A percentile compares a stretch with the other conserved stretches of the same genome.
Evolutionary conservation across 1,139 yeast species (phyloP).

Genomic region (Pichia sp.): DNA sequence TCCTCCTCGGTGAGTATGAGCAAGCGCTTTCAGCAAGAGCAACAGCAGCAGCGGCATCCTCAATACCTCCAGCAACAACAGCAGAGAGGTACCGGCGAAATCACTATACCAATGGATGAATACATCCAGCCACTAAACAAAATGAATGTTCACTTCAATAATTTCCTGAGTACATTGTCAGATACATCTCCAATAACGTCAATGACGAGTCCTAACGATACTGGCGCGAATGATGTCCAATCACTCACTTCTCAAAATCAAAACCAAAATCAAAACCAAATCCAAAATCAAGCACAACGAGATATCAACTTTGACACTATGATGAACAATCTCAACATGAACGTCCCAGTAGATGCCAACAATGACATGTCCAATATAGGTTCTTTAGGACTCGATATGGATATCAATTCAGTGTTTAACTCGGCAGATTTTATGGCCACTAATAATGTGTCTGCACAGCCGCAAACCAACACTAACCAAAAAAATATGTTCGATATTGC

Average conservation of each 20-base stretch:
- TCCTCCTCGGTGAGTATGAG: background rate
- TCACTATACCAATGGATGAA: slow-evolving; percentile 38
- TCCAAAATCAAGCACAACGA: too few species aligned
- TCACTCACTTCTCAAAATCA: too few species aligned
- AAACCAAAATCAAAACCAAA: too few species aligned
- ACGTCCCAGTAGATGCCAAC: too few species aligned
- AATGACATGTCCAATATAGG: slow-evolving; percentile 2
- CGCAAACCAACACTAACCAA: background rate
- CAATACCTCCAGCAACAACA: slow-evolving; percentile 2
- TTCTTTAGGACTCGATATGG: too few species aligned
- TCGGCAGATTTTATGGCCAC: too few species aligned
- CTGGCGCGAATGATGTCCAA: too few species aligned
- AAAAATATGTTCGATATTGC: slow-evolving; percentile 23
- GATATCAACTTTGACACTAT: too few species aligned
- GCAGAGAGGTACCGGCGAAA: slow-evolving; percentile 35
- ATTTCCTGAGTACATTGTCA: slow-evolving; percentile 20
- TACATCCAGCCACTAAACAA: slow-evolving; percentile 30
- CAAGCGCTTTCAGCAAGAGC: slow-evolving; percentile 6
- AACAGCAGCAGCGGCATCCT: slow-evolving; percentile 3
- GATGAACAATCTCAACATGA: too few species aligned
- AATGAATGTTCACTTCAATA: slow-evolving; percentile 28
- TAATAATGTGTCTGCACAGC: background rate
- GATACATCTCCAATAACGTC: slow-evolving; percentile 10
- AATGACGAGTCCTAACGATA: slow-evolving; percentile 2
- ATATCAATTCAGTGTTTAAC: too few species aligned